phyloP scores from a whole-genome alignment of 768 basidiomycete species.

The Thelephora aurantiotincta region DNA sequence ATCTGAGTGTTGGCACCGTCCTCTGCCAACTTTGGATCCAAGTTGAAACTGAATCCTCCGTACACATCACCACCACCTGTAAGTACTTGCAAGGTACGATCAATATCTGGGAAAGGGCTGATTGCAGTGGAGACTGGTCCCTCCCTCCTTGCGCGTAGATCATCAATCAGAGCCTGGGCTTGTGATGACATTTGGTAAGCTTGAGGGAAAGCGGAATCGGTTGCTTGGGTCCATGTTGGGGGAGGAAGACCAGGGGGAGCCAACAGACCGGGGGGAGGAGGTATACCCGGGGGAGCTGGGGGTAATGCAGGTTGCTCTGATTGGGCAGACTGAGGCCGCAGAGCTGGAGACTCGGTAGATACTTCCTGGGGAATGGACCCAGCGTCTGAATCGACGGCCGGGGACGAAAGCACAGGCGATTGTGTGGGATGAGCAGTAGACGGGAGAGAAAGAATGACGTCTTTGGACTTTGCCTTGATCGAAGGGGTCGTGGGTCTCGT shows the following conservation, averaged over 20 bases:
- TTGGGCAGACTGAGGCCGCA: conserved; percentile 26
- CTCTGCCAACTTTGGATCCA: conserved; percentile 63
- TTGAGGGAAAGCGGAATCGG: conserved; percentile 38
- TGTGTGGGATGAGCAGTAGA: conserved; percentile 12
- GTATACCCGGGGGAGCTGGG: conserved; percentile 21
- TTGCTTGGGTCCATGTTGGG: conserved; percentile 31
- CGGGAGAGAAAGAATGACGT: conserved; percentile 21
- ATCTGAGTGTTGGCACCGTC: conserved; percentile 25
- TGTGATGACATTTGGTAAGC: conserved; percentile 82
- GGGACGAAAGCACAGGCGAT: conserved; percentile 30
- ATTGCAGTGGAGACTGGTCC: conserved; percentile 26
- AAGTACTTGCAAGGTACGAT: conserved; percentile 66
- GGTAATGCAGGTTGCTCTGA: conserved; percentile 21
- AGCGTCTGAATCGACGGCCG: conserved; percentile 35
- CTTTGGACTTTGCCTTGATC: conserved; percentile 22
- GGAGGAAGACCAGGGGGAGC: conserved; percentile 35
- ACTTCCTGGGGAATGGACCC: conserved; percentile 30
- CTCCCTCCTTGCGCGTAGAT: conserved; percentile 66
- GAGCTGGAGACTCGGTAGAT: conserved; percentile 20
- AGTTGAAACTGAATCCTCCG: conserved; percentile 74
- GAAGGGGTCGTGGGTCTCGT: conserved; percentile 28
- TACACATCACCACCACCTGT: conserved; percentile 45
- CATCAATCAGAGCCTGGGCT: conserved; percentile 73
- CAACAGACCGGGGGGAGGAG: conserved; percentile 37
- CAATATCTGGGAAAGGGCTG: conserved; percentile 82